phyloP scores from a whole-genome alignment of 164 flowering plant genomes.

The Magnolia kwangsiensis region DNA sequence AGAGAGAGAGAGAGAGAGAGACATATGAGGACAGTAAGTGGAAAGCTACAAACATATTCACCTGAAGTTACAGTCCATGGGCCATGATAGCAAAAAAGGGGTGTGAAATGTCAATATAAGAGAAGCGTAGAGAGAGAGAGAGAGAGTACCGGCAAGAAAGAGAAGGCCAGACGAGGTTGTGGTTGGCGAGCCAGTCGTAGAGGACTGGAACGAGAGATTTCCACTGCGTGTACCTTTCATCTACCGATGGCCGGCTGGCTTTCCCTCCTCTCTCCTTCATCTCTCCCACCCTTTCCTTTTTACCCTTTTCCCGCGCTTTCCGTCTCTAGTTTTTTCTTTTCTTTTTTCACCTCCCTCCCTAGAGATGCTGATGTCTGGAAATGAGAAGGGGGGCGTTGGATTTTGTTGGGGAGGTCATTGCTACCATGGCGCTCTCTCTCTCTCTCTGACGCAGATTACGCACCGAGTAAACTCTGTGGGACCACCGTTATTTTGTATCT shows the following conservation, averaged over 20 bases:
- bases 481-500: too few species aligned
- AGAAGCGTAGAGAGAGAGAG: slow-evolving; percentile 9
- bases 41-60: background rate
- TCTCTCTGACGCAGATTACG: too few species aligned
- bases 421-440: too few species aligned
- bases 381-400: background rate
- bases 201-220: slow-evolving; percentile 90
- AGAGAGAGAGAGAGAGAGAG: too few species aligned
- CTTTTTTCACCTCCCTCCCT: background rate
- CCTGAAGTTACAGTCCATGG: background rate
- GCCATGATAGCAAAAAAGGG: background rate
- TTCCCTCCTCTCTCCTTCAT: slow-evolving; percentile 36
- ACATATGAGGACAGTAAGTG: background rate
- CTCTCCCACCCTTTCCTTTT: slow-evolving; percentile 1
- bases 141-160: slow-evolving; percentile 77
- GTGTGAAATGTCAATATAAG: slow-evolving; percentile 15
- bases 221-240: slow-evolving; percentile 89
- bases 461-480: too few species aligned
- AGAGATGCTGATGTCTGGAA: background rate
- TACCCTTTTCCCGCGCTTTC: background rate
- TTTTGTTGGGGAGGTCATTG: too few species aligned
- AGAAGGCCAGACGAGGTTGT: slow-evolving; percentile 96
- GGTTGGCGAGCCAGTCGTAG: slow-evolving; percentile 97
- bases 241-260: slow-evolving; percentile 46
- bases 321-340: background rate